Evolutionary conservation across 306 rosid genomes (phyloP), one percentile per base, ranked within the genome.

Genomic region (Dryas drummondii): DNA sequence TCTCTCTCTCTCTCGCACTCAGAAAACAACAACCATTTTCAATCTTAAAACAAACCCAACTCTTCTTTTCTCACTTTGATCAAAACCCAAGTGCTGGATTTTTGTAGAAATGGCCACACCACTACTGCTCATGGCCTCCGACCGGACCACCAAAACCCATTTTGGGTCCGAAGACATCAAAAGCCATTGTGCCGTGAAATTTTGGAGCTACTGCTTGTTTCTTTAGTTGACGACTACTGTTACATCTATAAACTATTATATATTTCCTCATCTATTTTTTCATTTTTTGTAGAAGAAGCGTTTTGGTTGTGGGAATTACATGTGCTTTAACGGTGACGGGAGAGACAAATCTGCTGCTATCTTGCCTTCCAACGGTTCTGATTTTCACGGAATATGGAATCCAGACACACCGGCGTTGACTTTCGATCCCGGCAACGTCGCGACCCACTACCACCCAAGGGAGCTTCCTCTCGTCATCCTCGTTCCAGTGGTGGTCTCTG

Each of bases 231-330:
- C 2, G 66, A 32, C 40, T 42, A 75, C 76, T 60, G 75, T 51
- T 67, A 37, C 77, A 61, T 17, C 57, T 62, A 11, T 12, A n/a
- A n/a, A 54, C 3, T 7, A 22, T 56, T 0, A 6, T 81, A 3
- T 7, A n/a, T 60, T n/a, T 44, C 5, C 50, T 54, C 3, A 37
- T 79, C 63, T 37, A 2, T 6, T 59, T 73, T 58, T 0, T 44
- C 22, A 19, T 14, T 10, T 57, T n/a, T 27, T 72, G 19, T 79
- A 91, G 96, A 91, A 86, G 84, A 87, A 84, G 80, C 84, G 85
- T 17, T 77, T 77, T 81, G 79, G 66, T 19, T 75, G 71, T 17
- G 78, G 72, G 27, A 80, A 12, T 50, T 71, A 22, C 22, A 70
- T 16, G 71, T 77, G 67, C 57, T 66, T 74, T 15, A 68, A 76